Conservation (phyloP, 768 basidiomycete species). For the Boletus pseudo-olivaceus region DNA sequence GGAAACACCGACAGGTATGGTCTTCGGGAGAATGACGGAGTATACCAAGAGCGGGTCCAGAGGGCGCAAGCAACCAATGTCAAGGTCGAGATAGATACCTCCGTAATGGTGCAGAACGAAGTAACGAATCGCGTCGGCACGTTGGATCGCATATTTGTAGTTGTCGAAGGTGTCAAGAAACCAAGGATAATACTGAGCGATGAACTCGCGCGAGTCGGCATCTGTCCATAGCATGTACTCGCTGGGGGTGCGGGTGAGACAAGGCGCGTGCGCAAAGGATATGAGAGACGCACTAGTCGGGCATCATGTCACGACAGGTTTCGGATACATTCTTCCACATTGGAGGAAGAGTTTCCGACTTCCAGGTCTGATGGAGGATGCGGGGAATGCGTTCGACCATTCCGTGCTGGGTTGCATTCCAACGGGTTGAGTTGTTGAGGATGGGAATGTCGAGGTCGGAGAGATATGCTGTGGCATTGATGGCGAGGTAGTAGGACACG, state of each 20-base stretch:
- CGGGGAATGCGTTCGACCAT: conserved; percentile 78
- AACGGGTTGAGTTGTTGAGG: conserved; percentile 50
- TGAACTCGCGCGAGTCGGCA: conserved; percentile 82
- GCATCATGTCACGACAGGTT: conserved; percentile 86
- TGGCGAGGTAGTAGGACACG: conserved; percentile 84
- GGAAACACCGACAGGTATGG: conserved; percentile 94
- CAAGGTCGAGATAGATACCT: conserved; percentile 94
- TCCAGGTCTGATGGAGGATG: conserved; percentile 99
- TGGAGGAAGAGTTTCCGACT: conserved; percentile 78
- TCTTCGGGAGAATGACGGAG: conserved; percentile 88
- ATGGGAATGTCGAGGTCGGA: conserved; percentile 70
- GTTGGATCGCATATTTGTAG: conserved; percentile 89
- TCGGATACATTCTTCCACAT: conserved; percentile 80
- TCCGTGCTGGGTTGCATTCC: conserved; percentile 61
- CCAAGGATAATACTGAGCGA: conserved; percentile 84
- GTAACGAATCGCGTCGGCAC: conserved; percentile 97
- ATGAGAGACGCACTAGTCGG: conserved; percentile 79
- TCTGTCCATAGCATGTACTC: conserved; percentile 99
- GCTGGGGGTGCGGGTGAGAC: conserved; percentile 40
- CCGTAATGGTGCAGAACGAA: conserved; percentile 96
- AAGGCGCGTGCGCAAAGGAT: conserved; percentile 3
- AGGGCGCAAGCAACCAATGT: conserved; percentile 87
- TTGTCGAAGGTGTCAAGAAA: conserved; percentile 91
- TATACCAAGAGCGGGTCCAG: conserved; percentile 83
- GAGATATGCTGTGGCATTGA: conserved; percentile 75